Base-by-base conservation (phyloP, 148 eudicot genomes). In the Persicaria maculosa region DNA sequence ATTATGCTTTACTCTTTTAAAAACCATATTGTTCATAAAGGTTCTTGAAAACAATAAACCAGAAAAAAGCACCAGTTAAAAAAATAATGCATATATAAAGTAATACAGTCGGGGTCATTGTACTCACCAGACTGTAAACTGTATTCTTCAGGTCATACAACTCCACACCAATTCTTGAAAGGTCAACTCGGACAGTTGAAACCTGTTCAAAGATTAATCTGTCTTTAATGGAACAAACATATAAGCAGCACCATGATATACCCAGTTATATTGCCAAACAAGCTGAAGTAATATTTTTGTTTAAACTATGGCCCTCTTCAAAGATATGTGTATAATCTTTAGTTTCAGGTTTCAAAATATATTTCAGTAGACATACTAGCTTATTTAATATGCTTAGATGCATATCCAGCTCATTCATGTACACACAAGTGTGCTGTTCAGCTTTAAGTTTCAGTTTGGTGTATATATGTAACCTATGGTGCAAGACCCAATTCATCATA, bases 101-200 rank as follows among this genome's bases (percentile, higher is more conserved):
- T 10, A 44, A 36, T 40, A 17, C 50, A 59, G 31, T 62, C 47
- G 20, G 2, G n/a, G 68, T 58, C 31, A 16, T 59, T 74, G 74
- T 57, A 84, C 98, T 84, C 77, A 94, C 98, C 98, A 94, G 81
- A 73, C 83, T 88, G 67, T 72, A 74, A 77, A 90, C 93, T 77
- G 88, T 78, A 72, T 78, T 61, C 50, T 77, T 84, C 75, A 93
- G 77, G 36, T 57, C 74, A 76, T 85, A 81, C 85, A 94, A 74
- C 81, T 87, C 89, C 36, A 47, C 77, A 47, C 85, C 82, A 74
- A 90, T 81, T 73, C 81, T 80, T 59, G 88, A 86, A 70, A 91
- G 77, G 80, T 90, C 97, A 71, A 48, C 86, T 69, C 89, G 89
- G 45, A 83, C 88, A 79, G 79, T 89, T 55, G 73, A 50, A 55